phyloP scores from a whole-genome alignment of 2,329 filamentous ascomycete genomes.

The Ascochyta lentis region DNA sequence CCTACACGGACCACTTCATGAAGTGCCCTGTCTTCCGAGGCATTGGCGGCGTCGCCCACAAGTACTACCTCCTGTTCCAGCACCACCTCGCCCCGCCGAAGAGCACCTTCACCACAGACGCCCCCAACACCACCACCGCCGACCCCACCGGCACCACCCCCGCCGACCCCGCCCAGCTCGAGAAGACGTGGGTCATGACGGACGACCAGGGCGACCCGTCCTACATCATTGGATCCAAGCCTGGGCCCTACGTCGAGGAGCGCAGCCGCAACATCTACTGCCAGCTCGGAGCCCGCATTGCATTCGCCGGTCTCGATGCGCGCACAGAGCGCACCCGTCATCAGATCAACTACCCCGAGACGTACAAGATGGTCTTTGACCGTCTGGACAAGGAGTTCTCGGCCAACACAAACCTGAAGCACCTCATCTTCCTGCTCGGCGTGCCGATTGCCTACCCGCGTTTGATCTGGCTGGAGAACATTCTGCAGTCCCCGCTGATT shows the following conservation, averaged over 20 bases:
- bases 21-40: conserved; percentile 68
- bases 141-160: conserved; percentile 61
- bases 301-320: conserved; percentile 66
- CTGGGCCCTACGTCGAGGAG: conserved; percentile 72
- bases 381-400: conserved; percentile 61
- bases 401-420: conserved; percentile 64
- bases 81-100: conserved; percentile 82
- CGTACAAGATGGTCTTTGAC: conserved; percentile 67
- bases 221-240: conserved; percentile 78
- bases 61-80: conserved; percentile 71
- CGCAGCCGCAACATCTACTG: conserved; percentile 67
- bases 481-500: conserved; percentile 84
- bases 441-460: conserved; percentile 76
- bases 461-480: conserved; percentile 95
- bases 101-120: conserved; percentile 84
- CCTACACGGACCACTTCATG: conserved; percentile 73
- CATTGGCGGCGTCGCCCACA: conserved; percentile 65
- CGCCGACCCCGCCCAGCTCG: conserved; percentile 72
- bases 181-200: conserved; percentile 74
- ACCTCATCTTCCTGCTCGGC: conserved; percentile 68
- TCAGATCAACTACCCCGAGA: conserved; percentile 83
- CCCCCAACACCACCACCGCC: conserved; percentile 59
- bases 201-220: conserved; percentile 67
- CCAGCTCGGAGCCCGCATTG: conserved; percentile 69
- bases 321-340: conserved; percentile 82